Conservation (phyloP, 2,329 filamentous ascomycete species). For the Aspergillus sp. region DNA sequence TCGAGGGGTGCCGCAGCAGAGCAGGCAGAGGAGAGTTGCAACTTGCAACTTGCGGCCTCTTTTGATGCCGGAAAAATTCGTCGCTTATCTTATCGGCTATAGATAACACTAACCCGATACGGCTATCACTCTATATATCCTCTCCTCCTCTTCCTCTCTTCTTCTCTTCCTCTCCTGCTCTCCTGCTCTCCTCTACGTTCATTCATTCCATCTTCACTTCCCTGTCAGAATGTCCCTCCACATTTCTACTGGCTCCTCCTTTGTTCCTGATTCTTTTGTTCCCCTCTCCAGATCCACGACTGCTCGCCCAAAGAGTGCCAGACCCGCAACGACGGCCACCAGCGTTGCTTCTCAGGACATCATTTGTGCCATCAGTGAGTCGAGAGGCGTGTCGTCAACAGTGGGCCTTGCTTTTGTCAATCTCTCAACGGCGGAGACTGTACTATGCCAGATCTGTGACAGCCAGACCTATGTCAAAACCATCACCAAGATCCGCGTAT, state of each 20-base stretch:
- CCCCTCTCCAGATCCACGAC: slow-evolving; percentile 27
- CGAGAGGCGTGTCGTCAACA: slow-evolving; percentile 73
- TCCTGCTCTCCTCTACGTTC: background rate
- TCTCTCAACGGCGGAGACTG: slow-evolving; percentile 70
- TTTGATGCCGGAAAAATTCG: slow-evolving; percentile 11
- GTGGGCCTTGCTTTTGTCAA: slow-evolving; percentile 85
- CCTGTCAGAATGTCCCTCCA: background rate
- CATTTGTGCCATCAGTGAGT: slow-evolving; percentile 81
- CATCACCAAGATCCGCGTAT: slow-evolving; percentile 74
- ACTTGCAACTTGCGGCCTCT: background rate
- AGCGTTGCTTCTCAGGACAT: slow-evolving; percentile 56
- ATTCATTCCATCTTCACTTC: background rate
- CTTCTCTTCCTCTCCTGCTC: background rate
- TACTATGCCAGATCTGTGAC: slow-evolving; percentile 85
- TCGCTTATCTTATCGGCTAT: slow-evolving; percentile 13
- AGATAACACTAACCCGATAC: slow-evolving; percentile 16
- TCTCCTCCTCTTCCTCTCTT: background rate
- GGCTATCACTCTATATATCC: slow-evolving; percentile 3
- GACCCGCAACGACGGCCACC: slow-evolving; percentile 46
- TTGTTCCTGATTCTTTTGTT: slow-evolving; percentile 10
- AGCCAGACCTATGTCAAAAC: slow-evolving; percentile 86
- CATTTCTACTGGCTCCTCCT: slow-evolving; percentile 6
- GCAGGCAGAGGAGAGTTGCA: slow-evolving; percentile 2
- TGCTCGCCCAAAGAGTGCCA: slow-evolving; percentile 43
- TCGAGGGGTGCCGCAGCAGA: background rate